Percentiles rank a stretch among this genome's conserved stretches.
These are phyloP conservation scores for Candida loeiensis DNA, from an alignment of 805 yeast species.

Conservation along the genomic window DNA sequence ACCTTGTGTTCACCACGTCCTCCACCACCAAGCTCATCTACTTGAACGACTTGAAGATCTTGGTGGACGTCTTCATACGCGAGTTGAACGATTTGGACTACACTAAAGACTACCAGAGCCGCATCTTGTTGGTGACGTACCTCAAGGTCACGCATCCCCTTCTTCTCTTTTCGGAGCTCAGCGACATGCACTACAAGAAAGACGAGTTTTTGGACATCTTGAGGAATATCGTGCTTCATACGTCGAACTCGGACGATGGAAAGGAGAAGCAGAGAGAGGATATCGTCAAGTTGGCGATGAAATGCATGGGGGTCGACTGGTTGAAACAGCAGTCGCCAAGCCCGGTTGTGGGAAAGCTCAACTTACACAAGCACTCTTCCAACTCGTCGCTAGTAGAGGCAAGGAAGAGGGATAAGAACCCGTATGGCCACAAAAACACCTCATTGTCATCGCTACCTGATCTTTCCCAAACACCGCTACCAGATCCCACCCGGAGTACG, in stretches of 20 bases:
- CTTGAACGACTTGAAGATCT: constrained; percentile 77
- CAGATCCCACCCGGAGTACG: too few relatives aligned
- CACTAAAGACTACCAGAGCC: constrained; percentile 58
- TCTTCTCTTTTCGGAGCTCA: constrained; percentile 60
- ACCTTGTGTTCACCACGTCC: constrained; percentile 66
- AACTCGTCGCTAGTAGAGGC: constrained; percentile 6
- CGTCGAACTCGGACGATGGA: constrained; percentile 2
- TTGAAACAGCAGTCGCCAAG: constrained; percentile 11
- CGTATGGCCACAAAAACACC: not conserved
- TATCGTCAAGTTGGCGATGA: constrained; percentile 30
- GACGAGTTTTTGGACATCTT: constrained; percentile 52
- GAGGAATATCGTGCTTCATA: constrained; percentile 37
- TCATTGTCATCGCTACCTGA: constrained; percentile 5
- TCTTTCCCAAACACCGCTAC: too few relatives aligned
- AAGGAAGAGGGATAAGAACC: constrained; percentile 3
- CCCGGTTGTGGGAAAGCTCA: not conserved
- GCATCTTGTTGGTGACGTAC: constrained; percentile 45
- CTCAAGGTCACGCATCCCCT: constrained; percentile 72
- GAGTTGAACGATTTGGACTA: constrained; percentile 69
- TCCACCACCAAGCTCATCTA: constrained; percentile 67
- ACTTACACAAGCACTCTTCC: not conserved
- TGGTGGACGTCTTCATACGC: constrained; percentile 77
- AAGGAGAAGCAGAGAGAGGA: constrained; percentile 20
- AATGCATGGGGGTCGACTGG: constrained; percentile 35
- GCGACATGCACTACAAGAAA: constrained; percentile 51